Evolutionary conservation across 139 green algal genomes (phyloP).

Genomic region (Asterochloris sp.): DNA sequence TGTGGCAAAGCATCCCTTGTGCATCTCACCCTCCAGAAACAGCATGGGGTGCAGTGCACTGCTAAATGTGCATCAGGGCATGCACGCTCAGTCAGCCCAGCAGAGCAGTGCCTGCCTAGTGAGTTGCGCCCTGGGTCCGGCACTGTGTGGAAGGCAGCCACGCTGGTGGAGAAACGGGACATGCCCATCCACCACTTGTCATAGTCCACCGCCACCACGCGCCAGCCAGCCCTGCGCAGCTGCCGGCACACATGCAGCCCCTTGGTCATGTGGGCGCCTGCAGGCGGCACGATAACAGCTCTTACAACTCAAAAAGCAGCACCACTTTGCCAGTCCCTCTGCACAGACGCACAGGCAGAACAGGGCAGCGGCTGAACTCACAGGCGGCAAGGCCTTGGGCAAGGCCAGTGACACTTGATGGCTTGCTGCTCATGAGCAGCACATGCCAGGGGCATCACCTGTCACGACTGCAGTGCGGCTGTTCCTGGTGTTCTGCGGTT

Average conservation of each 20-base stretch:
- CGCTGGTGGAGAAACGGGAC: slow-evolving; percentile 18
- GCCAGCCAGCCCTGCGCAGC: slow-evolving; percentile 27
- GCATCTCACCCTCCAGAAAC: neutral
- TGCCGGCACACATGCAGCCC: slow-evolving; percentile 26
- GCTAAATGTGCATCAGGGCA: neutral
- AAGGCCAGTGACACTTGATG: too few relatives aligned
- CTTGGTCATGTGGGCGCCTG: slow-evolving; percentile 29
- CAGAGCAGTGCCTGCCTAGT: neutral
- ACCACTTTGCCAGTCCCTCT: too few relatives aligned
- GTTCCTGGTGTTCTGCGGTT: too few relatives aligned
- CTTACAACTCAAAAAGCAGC: too few relatives aligned
- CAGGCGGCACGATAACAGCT: neutral
- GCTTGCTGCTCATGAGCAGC: too few relatives aligned
- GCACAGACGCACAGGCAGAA: too few relatives aligned
- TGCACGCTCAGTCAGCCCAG: neutral
- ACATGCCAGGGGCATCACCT: too few relatives aligned
- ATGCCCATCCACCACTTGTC: slow-evolving; percentile 11
- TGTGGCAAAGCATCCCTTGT: neutral
- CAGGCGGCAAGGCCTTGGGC: too few relatives aligned
- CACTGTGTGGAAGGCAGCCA: slow-evolving; percentile 14
- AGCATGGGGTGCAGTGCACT: neutral
- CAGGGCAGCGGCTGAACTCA: too few relatives aligned
- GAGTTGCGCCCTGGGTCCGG: slow-evolving; percentile 15
- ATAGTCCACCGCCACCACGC: slow-evolving; percentile 27
- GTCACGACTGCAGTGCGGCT: too few relatives aligned